Conservation (phyloP, 345 rosid species). For the Eucalyptus regnans region DNA sequence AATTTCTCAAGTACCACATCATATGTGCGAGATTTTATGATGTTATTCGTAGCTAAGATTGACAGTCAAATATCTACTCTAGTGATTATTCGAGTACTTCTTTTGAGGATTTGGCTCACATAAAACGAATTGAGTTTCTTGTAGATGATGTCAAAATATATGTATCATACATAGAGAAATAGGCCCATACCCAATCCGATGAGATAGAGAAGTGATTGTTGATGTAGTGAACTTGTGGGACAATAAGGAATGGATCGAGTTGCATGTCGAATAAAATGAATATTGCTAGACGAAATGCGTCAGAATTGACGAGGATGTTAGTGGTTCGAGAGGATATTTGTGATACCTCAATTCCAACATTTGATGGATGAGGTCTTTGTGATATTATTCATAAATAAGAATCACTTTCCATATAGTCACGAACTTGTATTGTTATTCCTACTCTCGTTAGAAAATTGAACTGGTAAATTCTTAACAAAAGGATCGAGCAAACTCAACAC, state of each 20-base stretch:
- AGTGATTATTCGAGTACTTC: background rate
- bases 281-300: background rate
- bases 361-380: background rate
- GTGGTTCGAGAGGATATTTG: background rate
- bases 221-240: background rate
- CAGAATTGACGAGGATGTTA: fast-evolving
- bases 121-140: background rate
- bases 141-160: background rate
- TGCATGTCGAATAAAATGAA: background rate
- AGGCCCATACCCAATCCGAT: background rate
- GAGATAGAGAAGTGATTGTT: background rate
- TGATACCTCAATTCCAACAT: background rate
- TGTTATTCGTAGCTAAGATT: background rate
- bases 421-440: background rate
- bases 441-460: background rate
- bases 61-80: background rate
- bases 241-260: background rate
- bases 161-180: background rate
- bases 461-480: background rate
- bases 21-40: background rate
- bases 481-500: background rate
- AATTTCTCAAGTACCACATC: background rate
- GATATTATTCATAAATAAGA: background rate
- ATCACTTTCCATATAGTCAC: background rate
- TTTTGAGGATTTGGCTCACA: background rate